A percentile compares a stretch with the other conserved stretches of the same genome.
Evolutionary conservation across 768 basidiomycete species (phyloP).

Genomic region (Pisolithus tinctorius): DNA sequence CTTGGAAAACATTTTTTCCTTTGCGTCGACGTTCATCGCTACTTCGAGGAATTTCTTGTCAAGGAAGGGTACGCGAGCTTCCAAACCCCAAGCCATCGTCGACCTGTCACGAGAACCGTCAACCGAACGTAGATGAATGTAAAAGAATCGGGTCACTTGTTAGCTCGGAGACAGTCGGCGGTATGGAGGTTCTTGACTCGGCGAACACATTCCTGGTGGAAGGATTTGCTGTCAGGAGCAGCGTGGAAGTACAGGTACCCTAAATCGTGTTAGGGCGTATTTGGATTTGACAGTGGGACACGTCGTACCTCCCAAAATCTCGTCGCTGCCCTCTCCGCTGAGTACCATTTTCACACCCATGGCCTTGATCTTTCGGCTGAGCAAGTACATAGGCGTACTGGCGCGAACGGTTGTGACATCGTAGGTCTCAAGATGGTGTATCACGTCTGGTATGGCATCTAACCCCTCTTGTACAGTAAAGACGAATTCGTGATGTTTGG

Average conservation of each 20-base stretch:
- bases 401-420: constrained; percentile 98
- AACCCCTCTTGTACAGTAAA: constrained; percentile 98
- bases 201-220: constrained; percentile 92
- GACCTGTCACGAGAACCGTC: constrained; percentile 44
- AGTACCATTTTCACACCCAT: constrained; percentile 99
- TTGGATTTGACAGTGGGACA: neutral
- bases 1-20: constrained; percentile 85
- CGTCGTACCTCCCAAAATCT: constrained; percentile 83
- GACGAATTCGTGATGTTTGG: constrained; percentile 94
- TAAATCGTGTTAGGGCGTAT: constrained; percentile 21
- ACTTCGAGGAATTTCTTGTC: constrained; percentile 95
- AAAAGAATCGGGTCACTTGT: constrained; percentile 58
- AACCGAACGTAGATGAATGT: neutral
- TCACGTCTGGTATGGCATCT: constrained; percentile 95
- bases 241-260: constrained; percentile 99
- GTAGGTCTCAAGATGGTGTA: constrained; percentile 97
- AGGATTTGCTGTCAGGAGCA: constrained; percentile 79
- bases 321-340: constrained; percentile 95
- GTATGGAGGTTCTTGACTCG: constrained; percentile 98
- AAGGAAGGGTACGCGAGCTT: constrained; percentile 97
- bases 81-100: constrained; percentile 99
- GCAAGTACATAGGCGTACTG: constrained; percentile 97
- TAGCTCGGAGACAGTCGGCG: constrained; percentile 93
- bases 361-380: constrained; percentile 97
- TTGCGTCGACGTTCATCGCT: constrained; percentile 84